These are phyloP conservation scores for Lachnellula hyalina DNA, from an alignment of 2,329 filamentous ascomycete species.

Conservation along the genomic window DNA sequence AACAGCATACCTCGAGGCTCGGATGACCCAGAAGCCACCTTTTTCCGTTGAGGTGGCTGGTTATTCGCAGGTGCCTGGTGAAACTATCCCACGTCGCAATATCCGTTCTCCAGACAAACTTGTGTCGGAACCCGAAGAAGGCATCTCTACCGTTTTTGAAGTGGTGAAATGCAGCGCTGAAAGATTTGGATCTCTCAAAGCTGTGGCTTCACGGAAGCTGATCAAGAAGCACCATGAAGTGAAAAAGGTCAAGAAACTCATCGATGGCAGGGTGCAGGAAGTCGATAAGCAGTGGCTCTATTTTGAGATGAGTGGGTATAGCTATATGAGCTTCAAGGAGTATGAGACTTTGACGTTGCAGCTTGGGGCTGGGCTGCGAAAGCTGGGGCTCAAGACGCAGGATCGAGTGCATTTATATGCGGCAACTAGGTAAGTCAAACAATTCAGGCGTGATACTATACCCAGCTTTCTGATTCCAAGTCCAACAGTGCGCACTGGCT, in stretches of 20 bases:
- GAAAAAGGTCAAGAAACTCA: conserved; percentile 81
- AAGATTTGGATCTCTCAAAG: conserved; percentile 56
- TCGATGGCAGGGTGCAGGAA: conserved; percentile 71
- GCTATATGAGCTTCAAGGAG: conserved; percentile 68
- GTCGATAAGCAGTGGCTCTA: conserved; percentile 83
- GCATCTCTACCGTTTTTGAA: conserved; percentile 54
- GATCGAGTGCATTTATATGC: conserved; percentile 73
- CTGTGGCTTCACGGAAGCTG: conserved; percentile 63
- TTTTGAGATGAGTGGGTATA: conserved; percentile 74
- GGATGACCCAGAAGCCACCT: conserved; percentile 39
- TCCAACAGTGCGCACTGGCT: conserved; percentile 36
- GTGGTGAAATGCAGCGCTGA: conserved; percentile 61
- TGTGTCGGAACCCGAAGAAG: conserved; percentile 34
- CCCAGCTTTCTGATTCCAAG: not conserved
- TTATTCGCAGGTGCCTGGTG: conserved; percentile 50
- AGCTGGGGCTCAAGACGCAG: conserved; percentile 60
- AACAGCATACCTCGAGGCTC: conserved; percentile 14
- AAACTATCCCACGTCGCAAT: conserved; percentile 61
- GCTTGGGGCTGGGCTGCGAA: conserved; percentile 62
- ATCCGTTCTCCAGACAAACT: conserved; percentile 50
- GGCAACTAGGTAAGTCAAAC: conserved; percentile 47
- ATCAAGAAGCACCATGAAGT: conserved; percentile 71
- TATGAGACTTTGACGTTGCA: conserved; percentile 65
- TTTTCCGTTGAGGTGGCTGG: conserved; percentile 58
- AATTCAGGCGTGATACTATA: not conserved